Evolutionary conservation across 2,329 filamentous ascomycete species (phyloP), one percentile per base, ranked within the genome.

Genomic region (Xylariaceae sp.): DNA sequence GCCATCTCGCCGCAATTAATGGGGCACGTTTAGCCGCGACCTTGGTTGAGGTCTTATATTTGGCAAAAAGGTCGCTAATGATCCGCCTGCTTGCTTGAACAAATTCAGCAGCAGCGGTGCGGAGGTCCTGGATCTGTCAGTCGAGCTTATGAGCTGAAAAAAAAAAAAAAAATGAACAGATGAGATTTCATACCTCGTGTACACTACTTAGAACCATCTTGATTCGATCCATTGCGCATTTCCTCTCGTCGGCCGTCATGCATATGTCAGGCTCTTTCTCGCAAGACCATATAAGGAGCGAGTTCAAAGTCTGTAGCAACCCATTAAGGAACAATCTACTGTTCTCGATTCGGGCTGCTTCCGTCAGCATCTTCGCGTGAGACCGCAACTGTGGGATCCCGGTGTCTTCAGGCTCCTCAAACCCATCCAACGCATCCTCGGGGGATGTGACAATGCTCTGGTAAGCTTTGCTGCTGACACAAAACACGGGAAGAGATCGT

Each of bases 391-490:
- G 63, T 2, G 75, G 75, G 2, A 80, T 64, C 44, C 70, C 73
- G 0, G 77, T 81, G 32, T 77, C 65, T 3, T 72, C 60, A 0
- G 57, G 29, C 2, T 56, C 47, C 1, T 52, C 50, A 46, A 80
- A 82, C 0, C 75, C 74, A 17, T 27, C 17, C 2, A 43, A 19
- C 10, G 72, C 33, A 58, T 51, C 13, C 77, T 45, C 1, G 68
- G 63, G 3, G 67, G 70, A 30, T 61, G 8, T 23, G 21, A 23
- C 59, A 14, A 80, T 53, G 44, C 75, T 72, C 44, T 81, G 75
- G 37, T 78, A 82, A 0, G 69, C 75, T 31, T 67, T 59, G 29
- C 70, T 72, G 38, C 72, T 77, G 9, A 81, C 69, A 40, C 76
- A 81, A 48, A 80, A 83, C 2, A 83, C 75, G 0, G 74, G 68